Base-by-base conservation (phyloP, 441 rosid species). In the Erodium trifolium region DNA sequence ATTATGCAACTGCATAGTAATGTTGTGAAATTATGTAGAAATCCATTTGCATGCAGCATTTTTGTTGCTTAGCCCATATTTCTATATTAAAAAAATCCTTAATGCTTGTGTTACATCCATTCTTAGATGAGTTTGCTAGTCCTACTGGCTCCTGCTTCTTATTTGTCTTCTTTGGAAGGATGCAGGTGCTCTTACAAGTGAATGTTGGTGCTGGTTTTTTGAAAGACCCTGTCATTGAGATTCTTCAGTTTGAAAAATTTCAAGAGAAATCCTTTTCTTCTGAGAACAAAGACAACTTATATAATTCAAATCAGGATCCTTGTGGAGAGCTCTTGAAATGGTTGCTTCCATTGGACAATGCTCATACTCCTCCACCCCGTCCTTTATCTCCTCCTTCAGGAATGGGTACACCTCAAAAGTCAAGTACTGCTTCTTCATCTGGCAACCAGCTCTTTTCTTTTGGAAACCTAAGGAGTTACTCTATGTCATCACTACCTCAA, bases 401-500 rank as follows among this genome's bases (percentile, higher is more conserved):
- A 17, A 57, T 4, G 7, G 27, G 23, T 18, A 18, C 63, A 18
- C 29, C 27, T 57, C 63, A 57, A 57, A 57, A 57, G 11, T 57
- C 63, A 8, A 57, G 23, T 57, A 2, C 63, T 18, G 63, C 63
- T 14, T 2, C 63, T 29, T 57, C 63, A 57, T 6, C 63, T 6
- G 81, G 97, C 68, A 88, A 98, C 74, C 99, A 89, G 73, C 87
- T 95, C 75, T 88, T 92, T 62, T 89, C 99, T 69, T 86, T 88
- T 68, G 84, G 91, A 70, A 85, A 92, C 82, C 87, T 92, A 72
- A 86, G 98, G 85, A 95, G 95, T 80, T 92, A 95, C 80, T 95
- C 98, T 71, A 92, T 95, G 99, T 95, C 99, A 45, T 79, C 99
- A 67, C 81, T 92, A 63, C 97, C 98, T 72, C 99, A 90, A 75